A percentile compares a stretch with the other conserved stretches of the same genome.
phyloP scores from a whole-genome alignment of 2,329 filamentous ascomycete species.

The Cordyceps sp. region DNA sequence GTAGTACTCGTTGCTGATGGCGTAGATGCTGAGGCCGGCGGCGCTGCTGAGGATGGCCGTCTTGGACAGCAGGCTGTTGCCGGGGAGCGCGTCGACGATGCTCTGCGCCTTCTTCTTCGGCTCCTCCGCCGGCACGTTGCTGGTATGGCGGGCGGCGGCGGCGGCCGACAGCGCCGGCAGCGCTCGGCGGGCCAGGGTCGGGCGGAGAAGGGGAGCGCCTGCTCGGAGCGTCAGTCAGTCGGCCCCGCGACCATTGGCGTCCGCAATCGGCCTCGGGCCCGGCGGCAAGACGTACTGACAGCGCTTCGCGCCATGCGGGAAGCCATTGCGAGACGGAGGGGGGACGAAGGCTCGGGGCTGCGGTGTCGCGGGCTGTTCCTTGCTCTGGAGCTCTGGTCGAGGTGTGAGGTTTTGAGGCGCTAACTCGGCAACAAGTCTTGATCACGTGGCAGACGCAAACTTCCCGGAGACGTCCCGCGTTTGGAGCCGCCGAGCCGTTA shows the following conservation, averaged over 20 bases:
- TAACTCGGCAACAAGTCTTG: constrained; percentile 16
- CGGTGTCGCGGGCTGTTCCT: constrained; percentile 28
- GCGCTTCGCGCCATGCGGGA: constrained; percentile 93
- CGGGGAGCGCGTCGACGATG: constrained; percentile 82
- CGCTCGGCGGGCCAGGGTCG: constrained; percentile 57
- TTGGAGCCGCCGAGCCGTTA: no score
- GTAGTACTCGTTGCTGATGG: constrained; percentile 98
- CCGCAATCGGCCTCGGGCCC: constrained; percentile 11
- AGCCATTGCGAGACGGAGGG: constrained; percentile 75
- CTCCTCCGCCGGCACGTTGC: constrained; percentile 68
- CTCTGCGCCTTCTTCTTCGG: constrained; percentile 96
- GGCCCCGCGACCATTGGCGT: constrained; percentile 3
- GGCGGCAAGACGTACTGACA: constrained; percentile 58
- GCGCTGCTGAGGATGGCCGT: constrained; percentile 89
- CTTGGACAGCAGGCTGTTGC: constrained; percentile 87
- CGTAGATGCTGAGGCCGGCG: constrained; percentile 80
- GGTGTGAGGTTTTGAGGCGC: constrained; percentile 32
- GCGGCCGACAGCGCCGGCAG: constrained; percentile 59
- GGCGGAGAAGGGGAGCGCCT: constrained; percentile 87
- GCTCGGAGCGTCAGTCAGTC: constrained; percentile 8
- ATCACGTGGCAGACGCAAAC: no score
- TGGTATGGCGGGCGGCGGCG: constrained; percentile 52
- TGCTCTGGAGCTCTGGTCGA: constrained; percentile 21
- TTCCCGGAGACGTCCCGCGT: no score
- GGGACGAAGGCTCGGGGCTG: no score